phyloP scores from a whole-genome alignment of 768 basidiomycete species.

The Boletus tomentosulus region DNA sequence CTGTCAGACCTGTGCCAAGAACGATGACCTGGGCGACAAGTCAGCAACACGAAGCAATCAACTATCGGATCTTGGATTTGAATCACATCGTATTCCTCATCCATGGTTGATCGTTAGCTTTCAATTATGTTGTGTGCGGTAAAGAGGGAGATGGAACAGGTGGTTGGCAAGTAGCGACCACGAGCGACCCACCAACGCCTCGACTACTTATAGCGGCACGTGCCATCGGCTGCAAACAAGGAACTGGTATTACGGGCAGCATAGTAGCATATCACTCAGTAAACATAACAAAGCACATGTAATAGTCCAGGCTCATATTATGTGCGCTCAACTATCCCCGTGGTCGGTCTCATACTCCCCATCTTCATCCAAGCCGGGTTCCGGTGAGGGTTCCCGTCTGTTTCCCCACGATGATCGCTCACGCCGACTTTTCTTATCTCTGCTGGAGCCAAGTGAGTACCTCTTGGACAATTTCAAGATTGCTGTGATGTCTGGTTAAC shows the following conservation, averaged over 20 bases:
- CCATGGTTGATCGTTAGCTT: conserved; percentile 55
- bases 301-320: background rate
- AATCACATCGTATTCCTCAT: conserved; percentile 96
- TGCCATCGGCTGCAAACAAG: conserved; percentile 9
- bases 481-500: conserved; percentile 15
- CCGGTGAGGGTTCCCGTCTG: conserved; percentile 4
- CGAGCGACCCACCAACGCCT: background rate
- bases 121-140: conserved; percentile 11
- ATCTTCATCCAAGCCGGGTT: conserved; percentile 13
- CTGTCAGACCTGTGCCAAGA: conserved; percentile 95
- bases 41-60: conserved; percentile 10
- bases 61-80: conserved; percentile 15
- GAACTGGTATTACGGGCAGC: conserved; percentile 8
- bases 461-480: conserved; percentile 24
- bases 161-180: conserved; percentile 16
- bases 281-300: conserved; percentile 1
- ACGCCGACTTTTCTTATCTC: conserved; percentile 14
- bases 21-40: conserved; percentile 64
- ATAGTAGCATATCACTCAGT: background rate
- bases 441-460: conserved; percentile 18
- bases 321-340: conserved; percentile 3
- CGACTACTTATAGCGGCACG: conserved; percentile 32
- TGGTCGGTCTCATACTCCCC: conserved; percentile 21
- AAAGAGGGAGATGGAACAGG: conserved; percentile 3
- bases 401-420: conserved; percentile 23